These are phyloP conservation scores for Platanthera zijinensis DNA, from an alignment of 106 monocot genomes.

Conservation along the genomic window DNA sequence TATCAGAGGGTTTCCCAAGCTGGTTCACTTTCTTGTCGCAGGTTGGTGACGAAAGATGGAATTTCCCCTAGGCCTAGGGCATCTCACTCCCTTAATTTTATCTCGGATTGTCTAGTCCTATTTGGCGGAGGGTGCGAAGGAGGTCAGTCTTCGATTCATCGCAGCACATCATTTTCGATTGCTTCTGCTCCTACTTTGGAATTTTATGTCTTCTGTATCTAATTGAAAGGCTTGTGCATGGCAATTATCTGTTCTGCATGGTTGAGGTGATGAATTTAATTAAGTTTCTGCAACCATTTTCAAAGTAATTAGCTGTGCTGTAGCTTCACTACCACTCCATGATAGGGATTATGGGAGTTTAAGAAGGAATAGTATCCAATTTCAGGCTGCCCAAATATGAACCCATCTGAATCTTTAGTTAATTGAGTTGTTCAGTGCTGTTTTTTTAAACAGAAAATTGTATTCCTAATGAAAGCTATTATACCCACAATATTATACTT, in stretches of 20 bases:
- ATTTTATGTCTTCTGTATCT: not conserved
- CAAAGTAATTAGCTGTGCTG: not conserved
- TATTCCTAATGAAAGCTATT: not conserved
- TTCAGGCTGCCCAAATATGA: not conserved
- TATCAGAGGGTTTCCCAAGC: conserved; percentile 44
- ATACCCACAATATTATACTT: not conserved
- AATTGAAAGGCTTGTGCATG: not conserved
- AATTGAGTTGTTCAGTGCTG: not conserved
- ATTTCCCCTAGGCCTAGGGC: conserved; percentile 59
- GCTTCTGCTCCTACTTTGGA: not conserved
- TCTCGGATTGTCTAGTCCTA: conserved; percentile 66
- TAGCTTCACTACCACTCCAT: not conserved
- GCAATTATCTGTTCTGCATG: not conserved
- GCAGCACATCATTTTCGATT: not conserved
- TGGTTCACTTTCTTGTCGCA: conserved; percentile 39
- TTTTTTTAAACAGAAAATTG: not conserved
- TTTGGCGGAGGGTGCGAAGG: conserved; percentile 88
- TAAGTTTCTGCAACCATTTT: not conserved
- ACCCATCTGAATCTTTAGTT: not conserved
- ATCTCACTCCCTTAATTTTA: conserved; percentile 78
- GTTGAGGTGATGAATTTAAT: not conserved
- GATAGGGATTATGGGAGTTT: not conserved
- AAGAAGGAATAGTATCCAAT: not conserved
- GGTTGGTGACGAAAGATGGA: conserved; percentile 32
- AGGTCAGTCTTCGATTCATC: conserved; percentile 33